Evolutionary conservation across 2,329 filamentous ascomycete species (phyloP).

Genomic region (Sclerotinia subarctica): DNA sequence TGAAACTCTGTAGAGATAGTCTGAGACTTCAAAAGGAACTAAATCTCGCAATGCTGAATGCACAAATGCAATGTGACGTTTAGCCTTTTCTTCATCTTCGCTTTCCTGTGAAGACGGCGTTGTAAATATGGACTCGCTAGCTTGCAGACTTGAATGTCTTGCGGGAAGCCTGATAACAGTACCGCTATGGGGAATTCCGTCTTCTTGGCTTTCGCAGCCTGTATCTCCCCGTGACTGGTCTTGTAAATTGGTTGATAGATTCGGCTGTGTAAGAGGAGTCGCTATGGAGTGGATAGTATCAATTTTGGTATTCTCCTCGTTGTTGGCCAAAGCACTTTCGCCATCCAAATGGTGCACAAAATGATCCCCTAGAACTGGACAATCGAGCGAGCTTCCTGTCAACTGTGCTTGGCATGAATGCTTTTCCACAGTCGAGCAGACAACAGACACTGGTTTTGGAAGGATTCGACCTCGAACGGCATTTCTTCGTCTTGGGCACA

Average conservation of each 20-base stretch:
- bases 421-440: not conserved
- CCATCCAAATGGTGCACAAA: not conserved
- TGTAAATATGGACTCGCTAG: not conserved
- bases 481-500: conserved; percentile 1
- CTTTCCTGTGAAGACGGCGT: not conserved
- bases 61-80: conserved; percentile 5
- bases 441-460: not conserved
- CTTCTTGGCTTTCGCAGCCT: not conserved
- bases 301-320: not conserved
- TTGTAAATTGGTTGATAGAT: not conserved
- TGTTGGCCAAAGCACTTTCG: not conserved
- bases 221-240: not conserved
- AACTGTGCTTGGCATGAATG: not conserved
- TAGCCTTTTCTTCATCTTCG: not conserved
- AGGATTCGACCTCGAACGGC: conserved; percentile 11
- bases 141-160: conserved; percentile 10
- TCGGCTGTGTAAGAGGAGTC: not conserved
- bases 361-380: not conserved
- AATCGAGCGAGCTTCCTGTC: not conserved
- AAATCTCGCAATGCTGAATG: conserved; percentile 10
- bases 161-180: conserved; percentile 10
- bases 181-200: not conserved
- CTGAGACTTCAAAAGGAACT: conserved; percentile 16
- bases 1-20: conserved; percentile 14
- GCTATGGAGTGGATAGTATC: not conserved